Conservation (phyloP, 2,329 filamentous ascomycete species). For the Fusarium burgessii region DNA sequence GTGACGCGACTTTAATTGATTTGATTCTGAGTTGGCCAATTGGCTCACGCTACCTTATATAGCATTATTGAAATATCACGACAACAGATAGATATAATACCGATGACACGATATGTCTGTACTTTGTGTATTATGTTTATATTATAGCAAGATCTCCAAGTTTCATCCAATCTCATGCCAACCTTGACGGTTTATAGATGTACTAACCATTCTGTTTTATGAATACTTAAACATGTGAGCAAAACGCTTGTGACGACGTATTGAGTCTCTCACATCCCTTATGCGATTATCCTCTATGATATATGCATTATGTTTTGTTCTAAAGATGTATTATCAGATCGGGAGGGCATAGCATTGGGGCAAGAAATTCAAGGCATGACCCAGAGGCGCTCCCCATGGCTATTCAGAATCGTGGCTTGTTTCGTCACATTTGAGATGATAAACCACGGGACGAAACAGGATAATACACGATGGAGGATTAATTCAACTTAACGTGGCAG, state of each 20-base stretch:
- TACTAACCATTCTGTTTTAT: not conserved
- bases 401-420: not conserved
- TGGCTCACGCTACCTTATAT: not conserved
- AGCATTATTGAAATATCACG: not conserved
- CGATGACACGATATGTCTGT: not conserved
- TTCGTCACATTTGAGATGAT: not conserved
- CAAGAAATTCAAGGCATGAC: conserved; percentile 1
- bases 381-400: not conserved
- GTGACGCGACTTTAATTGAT: conserved; percentile 56
- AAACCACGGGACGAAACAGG: not conserved
- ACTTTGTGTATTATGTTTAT: not conserved
- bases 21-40: conserved; percentile 44
- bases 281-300: not conserved
- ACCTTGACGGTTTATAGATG: not conserved
- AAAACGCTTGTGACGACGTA: not conserved
- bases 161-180: not conserved
- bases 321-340: no score
- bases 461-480: rapidly evolving
- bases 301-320: not conserved
- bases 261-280: not conserved
- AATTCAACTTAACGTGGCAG: no score
- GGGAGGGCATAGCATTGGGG: not conserved
- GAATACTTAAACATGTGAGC: not conserved
- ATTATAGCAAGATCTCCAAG: no score
- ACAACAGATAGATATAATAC: not conserved